Conservation (phyloP, 2,329 filamentous ascomycete species). For the Stenocarpella maydis region DNA sequence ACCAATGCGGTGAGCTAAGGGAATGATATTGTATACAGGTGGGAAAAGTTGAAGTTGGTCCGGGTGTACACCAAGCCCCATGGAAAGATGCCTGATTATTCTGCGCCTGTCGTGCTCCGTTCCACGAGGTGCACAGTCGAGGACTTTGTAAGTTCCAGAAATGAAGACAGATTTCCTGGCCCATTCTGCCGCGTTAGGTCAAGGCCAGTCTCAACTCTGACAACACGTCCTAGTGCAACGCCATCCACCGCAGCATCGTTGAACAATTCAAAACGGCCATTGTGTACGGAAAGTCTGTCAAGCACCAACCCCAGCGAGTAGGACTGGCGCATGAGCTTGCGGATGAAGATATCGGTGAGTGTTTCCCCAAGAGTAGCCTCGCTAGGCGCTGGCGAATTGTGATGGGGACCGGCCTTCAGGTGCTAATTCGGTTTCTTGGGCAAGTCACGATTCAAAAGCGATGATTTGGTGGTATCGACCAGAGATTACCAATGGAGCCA, state of each 20-base stretch:
- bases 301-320: constrained; percentile 97
- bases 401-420: not conserved
- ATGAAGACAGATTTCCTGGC: not conserved
- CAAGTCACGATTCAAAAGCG: constrained; percentile 75
- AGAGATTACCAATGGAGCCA: constrained; percentile 26
- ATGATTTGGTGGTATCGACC: constrained; percentile 51
- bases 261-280: constrained; percentile 96
- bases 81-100: constrained; percentile 92
- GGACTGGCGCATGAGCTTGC: constrained; percentile 89
- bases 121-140: constrained; percentile 87
- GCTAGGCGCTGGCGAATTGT: constrained; percentile 6
- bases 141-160: constrained; percentile 80
- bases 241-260: constrained; percentile 94
- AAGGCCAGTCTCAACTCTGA: constrained; percentile 36
- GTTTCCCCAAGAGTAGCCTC: constrained; percentile 24
- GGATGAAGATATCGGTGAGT: constrained; percentile 95
- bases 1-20: constrained; percentile 16
- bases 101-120: constrained; percentile 86
- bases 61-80: constrained; percentile 99
- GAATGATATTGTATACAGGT: constrained; percentile 56
- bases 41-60: constrained; percentile 92
- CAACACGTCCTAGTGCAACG: constrained; percentile 78
- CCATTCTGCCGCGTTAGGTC: not conserved
- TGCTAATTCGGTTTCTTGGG: constrained; percentile 40
- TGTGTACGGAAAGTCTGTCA: constrained; percentile 97